Base-by-base conservation (phyloP, 2,329 filamentous ascomycete species). In the Cryphonectria naterciae region DNA sequence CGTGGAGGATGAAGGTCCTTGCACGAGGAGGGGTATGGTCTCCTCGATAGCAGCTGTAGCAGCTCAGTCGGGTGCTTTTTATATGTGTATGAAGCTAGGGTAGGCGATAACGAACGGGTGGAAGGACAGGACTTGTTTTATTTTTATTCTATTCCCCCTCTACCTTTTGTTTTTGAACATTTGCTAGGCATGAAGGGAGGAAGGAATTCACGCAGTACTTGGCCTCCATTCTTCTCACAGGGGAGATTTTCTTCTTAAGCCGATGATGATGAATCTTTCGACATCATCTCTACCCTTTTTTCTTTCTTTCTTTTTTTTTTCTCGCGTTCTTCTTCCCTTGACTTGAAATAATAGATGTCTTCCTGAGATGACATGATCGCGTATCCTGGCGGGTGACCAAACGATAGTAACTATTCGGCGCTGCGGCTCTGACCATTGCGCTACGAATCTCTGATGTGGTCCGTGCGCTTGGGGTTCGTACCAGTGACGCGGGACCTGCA, bases 401-500 rank as follows among this genome's bases (percentile, higher is more conserved):
- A 39, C 2, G 2, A 39, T 37, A 11, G 37, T 22, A 4, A 35
- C 28, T 35, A 28, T 22, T 61, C 17, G 32, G 46, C 17, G 52
- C 11, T 10, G 52, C n/a, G 13, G 32, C 32, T 32, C 3, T 15
- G 3, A 32, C 54, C 54, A 32, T 32, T 32, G 25, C 39, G 25
- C 15, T 65, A 58, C 37, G 39, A 65, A 35, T 35, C 19, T 43
- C 19, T 65, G 32, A 28, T 10, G 28, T 70, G 70, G 70, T 54
- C 70, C 60, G 70, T 72, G 70, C 70, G 46, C 41, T 64, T 61
- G 37, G 56, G 68, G 28, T 46, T 19, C 19, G 41, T 61, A 61
- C 65, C 68, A 68, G 68, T 72, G 70, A 72, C 70, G 70, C 65
- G 66, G 68, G 46, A 54, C 58, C 15, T 68, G 65, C 52, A 52